A percentile compares a stretch with the other conserved stretches of the same genome.
Conservation (phyloP, 306 rosid genomes). For the Bauhinia variegata region DNA sequence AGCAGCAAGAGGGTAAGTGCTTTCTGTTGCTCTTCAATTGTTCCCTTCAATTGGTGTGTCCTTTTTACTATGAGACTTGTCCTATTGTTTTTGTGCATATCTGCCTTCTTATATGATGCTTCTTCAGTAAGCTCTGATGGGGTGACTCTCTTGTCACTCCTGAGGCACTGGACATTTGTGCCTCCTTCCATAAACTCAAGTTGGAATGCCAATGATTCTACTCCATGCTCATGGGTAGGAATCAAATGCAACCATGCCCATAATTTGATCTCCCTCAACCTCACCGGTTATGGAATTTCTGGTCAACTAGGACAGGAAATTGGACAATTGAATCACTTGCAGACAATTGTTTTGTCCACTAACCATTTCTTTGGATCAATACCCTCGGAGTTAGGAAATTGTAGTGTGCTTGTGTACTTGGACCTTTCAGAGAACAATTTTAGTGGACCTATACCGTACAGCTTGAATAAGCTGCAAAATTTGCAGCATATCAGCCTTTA, state of each 20-base stretch:
- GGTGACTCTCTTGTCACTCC: conserved; percentile 50
- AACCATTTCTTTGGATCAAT: conserved; percentile 52
- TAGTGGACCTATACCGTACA: conserved; percentile 48
- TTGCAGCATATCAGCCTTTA: conserved; percentile 31
- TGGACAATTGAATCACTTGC: conserved; percentile 47
- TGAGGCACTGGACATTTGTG: conserved; percentile 45
- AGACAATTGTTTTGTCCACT: conserved; percentile 36
- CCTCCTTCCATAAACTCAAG: conserved; percentile 46
- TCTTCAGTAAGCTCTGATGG: conserved; percentile 59
- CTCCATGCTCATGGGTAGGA: conserved; percentile 74
- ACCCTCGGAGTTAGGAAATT: conserved; percentile 53
- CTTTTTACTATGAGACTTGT: conserved; percentile 1
- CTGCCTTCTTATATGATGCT: conserved; percentile 20
- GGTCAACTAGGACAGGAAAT: conserved; percentile 67
- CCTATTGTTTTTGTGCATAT: conserved; percentile 37
- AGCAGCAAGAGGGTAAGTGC: not conserved
- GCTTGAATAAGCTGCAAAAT: conserved; percentile 34
- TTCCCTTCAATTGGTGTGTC: not conserved
- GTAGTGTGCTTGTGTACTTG: conserved; percentile 46
- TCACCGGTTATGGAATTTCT: conserved; percentile 46
- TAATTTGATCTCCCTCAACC: conserved; percentile 46
- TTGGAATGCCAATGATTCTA: conserved; percentile 68
- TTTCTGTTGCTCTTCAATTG: not conserved
- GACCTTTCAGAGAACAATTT: conserved; percentile 47
- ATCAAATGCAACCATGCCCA: conserved; percentile 49